These are phyloP conservation scores for Malus orientalis DNA, from an alignment of 306 rosid species.

Conservation along the genomic window DNA sequence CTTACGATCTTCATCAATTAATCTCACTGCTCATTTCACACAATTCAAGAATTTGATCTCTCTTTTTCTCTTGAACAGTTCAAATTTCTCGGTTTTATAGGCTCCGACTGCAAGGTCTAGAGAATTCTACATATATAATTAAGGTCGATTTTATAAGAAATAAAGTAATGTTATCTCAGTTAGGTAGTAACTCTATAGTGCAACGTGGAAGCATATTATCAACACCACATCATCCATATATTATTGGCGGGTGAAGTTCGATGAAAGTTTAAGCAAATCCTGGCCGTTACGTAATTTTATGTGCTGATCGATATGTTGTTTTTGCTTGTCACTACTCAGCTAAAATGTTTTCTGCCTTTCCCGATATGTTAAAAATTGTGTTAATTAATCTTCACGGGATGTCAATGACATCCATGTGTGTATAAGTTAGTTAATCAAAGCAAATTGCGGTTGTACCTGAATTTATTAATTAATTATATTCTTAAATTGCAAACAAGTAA, in stretches of 20 bases:
- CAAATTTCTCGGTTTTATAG: too few relatives aligned
- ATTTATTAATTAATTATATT: too few relatives aligned
- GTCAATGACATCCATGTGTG: too few relatives aligned
- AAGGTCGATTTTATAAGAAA: neutral
- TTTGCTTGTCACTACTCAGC: neutral
- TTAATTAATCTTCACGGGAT: too few relatives aligned
- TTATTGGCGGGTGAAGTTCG: neutral
- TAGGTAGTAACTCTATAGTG: neutral
- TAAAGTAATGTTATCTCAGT: neutral
- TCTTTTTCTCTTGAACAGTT: too few relatives aligned
- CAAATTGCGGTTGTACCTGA: neutral
- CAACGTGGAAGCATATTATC: conserved; percentile 2
- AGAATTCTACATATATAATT: too few relatives aligned
- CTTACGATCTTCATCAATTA: too few relatives aligned
- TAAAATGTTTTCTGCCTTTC: neutral
- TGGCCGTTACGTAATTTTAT: neutral
- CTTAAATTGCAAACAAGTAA: too few relatives aligned
- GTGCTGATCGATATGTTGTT: neutral
- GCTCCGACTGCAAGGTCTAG: accelerated
- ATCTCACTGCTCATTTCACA: too few relatives aligned
- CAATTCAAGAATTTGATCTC: too few relatives aligned
- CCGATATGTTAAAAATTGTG: neutral
- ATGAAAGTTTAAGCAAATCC: neutral
- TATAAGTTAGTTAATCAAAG: too few relatives aligned
- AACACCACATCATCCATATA: neutral